Base-by-base conservation (phyloP, 805 yeast species). In the Soucietia sequanensis region DNA sequence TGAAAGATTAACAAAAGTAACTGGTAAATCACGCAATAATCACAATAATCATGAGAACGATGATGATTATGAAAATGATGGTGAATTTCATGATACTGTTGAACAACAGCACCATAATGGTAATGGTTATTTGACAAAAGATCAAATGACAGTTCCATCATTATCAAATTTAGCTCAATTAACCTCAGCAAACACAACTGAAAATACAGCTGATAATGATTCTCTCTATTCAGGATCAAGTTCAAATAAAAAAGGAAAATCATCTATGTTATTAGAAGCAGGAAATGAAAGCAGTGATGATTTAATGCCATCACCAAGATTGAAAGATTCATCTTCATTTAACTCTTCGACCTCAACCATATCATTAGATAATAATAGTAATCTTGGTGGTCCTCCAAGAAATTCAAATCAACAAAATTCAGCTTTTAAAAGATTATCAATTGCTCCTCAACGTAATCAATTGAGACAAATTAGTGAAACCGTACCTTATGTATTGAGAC, bases 401-500 rank as follows among this genome's bases (percentile, higher is more conserved):
- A 43, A 36, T 38, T 43, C 54, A 30, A 47, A 51, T 34, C 42
- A 54, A 12, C 52, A 44, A 26, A 55, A 55, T 35, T 37, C 61
- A n/a, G 56, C 61, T 30, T 68, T 68, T 54, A 67, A 68, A 58
- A 54, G 74, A 38, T 50, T 63, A 47, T 62, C 69, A 6, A 67
- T 68, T 48, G 72, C 63, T 2, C 74, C 73, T 4, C 73, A 68
- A 46, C 75, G 86, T 43, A 71, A 71, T 44, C 85, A 83, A 58
- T 64, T 85, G 44, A 71, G 95, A 53, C 84, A 81, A 52, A 79
- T 85, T 37, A 81, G 89, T 27, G 91, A 84, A 52, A 85, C 93
- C 1, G 86, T 85, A 16, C 95, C 95, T n/a, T 85, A 85, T 47
- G 82, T 84, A 22, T 64, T 85, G 42, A 75, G 86, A 54, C 91